phyloP scores from a whole-genome alignment of 352 stramenopile genomes.

The Plasmopara viticola region DNA sequence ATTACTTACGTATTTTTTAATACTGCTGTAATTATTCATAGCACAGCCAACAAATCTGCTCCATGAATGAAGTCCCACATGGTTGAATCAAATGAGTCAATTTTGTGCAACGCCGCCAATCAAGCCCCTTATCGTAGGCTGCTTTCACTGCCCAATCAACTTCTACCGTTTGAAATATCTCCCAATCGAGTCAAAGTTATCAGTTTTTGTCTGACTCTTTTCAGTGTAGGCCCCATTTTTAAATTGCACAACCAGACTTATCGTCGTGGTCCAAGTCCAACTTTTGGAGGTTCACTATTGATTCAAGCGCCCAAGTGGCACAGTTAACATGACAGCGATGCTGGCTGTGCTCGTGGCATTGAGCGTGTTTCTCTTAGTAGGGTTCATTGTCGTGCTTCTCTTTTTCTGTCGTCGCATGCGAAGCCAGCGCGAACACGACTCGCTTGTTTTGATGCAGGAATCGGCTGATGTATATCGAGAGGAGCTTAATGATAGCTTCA shows the following conservation, averaged over 20 bases:
- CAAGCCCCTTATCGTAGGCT: neutral
- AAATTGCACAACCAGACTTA: slow-evolving; percentile 16
- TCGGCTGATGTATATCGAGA: slow-evolving; percentile 66
- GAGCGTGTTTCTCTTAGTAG: slow-evolving; percentile 38
- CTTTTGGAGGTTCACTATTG: neutral
- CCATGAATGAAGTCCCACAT: neutral
- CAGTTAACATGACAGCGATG: slow-evolving; percentile 21
- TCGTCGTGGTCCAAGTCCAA: neutral
- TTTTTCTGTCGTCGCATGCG: slow-evolving; percentile 37
- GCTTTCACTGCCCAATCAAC: slow-evolving; percentile 7
- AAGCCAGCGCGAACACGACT: slow-evolving; percentile 31
- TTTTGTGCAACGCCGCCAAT: neutral
- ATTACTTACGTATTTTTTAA: no score
- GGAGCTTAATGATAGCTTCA: slow-evolving; percentile 79
- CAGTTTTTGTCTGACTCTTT: slow-evolving; percentile 18
- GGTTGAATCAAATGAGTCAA: neutral
- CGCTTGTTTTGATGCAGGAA: slow-evolving; percentile 50
- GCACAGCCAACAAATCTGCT: no score
- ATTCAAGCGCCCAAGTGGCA: slow-evolving; percentile 1
- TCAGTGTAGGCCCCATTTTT: slow-evolving; percentile 10
- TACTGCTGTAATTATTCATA: no score
- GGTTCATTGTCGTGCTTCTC: slow-evolving; percentile 34
- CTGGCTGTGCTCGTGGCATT: slow-evolving; percentile 37
- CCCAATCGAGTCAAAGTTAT: slow-evolving; percentile 6
- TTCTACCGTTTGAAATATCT: slow-evolving; percentile 1